A percentile compares a stretch with the other conserved stretches of the same genome.
These are phyloP conservation scores for Apophysomyces variabilis DNA, from an alignment of 371 early-diverging fungal species.

Conservation along the genomic window DNA sequence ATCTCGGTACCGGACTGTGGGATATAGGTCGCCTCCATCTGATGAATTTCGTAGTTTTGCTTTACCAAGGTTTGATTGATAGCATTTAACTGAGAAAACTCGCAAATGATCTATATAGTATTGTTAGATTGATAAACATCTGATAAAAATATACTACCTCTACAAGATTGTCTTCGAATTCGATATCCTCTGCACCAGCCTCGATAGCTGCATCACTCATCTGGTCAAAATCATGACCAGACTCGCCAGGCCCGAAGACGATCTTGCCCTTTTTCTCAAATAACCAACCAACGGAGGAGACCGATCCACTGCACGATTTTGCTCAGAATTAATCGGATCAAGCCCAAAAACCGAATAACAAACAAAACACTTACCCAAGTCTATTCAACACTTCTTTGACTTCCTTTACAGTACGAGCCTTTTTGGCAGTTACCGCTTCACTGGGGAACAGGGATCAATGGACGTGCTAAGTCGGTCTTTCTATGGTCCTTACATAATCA, in stretches of 20 bases:
- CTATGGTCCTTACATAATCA: slow-evolving; percentile 59
- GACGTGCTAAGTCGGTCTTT: neutral
- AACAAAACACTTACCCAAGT: slow-evolving; percentile 39
- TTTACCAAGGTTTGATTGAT: slow-evolving; percentile 42
- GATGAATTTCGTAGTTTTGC: slow-evolving; percentile 45
- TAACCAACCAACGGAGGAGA: slow-evolving; percentile 62
- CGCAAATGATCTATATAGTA: slow-evolving; percentile 49
- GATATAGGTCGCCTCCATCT: slow-evolving; percentile 50
- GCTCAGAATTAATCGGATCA: neutral
- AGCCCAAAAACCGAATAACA: neutral
- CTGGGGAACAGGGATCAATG: slow-evolving; percentile 19
- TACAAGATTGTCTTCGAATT: slow-evolving; percentile 43
- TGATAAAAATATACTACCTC: slow-evolving; percentile 28
- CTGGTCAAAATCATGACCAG: slow-evolving; percentile 51
- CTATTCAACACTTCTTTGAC: slow-evolving; percentile 65
- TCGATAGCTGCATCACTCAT: slow-evolving; percentile 67
- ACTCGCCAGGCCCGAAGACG: slow-evolving; percentile 45
- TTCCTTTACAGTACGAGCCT: slow-evolving; percentile 69
- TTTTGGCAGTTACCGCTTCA: slow-evolving; percentile 67
- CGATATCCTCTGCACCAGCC: slow-evolving; percentile 66
- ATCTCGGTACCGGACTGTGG: slow-evolving; percentile 45
- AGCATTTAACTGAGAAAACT: slow-evolving; percentile 47
- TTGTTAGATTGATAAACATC: neutral
- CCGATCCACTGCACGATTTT: slow-evolving; percentile 48
- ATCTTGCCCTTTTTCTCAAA: slow-evolving; percentile 66